Evolutionary conservation across 129 eudicot species (phyloP), one percentile per base, ranked within the genome.

Genomic region (Centaurea solstitialis): DNA sequence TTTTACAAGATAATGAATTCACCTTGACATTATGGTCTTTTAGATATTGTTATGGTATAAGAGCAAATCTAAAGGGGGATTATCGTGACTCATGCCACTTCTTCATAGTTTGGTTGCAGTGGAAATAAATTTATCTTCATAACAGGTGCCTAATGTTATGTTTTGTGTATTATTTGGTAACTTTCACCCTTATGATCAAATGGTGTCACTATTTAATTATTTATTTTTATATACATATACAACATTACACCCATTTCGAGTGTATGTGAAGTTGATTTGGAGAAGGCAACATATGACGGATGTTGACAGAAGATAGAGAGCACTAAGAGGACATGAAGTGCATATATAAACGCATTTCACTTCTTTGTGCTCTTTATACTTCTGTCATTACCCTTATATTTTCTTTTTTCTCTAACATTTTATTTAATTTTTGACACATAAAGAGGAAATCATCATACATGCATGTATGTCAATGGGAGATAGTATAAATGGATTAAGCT

Each of bases 261-360:
- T 77, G 37, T 74, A n/a, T 62, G 50, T 75, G 47, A 57, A 47
- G n/a, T 59, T 33, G 26, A 23, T 38, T 10, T 9, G 9, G 47
- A 71, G 72, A 65, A 64, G 33, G 4, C 17, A 38, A 33, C 37
- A 33, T 33, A 39, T 38, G 15, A 39, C 7, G 83, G 83, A 80
- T 72, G 78, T 80, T 77, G 82, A 78, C 79, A 77, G 87, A 71
- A 77, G 78, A 78, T 77, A 77, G 82, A 83, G 83, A 76, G 82
- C 79, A 70, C 70, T 9, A 10, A 84, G 82, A 73, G 57, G 80
- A 50, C 37, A 64, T 74, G 82, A 73, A 12, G 62, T 72, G 78
- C 69, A 83, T 35, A 64, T 18, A 64, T 35, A 38, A 24, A 9
- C 62, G 35, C 66, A 72, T 43, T 28, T 62, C 85, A 68, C 76